These are phyloP conservation scores for Colletotrichum tropicale DNA, from an alignment of 2,329 filamentous ascomycete species.

Conservation along the genomic window DNA sequence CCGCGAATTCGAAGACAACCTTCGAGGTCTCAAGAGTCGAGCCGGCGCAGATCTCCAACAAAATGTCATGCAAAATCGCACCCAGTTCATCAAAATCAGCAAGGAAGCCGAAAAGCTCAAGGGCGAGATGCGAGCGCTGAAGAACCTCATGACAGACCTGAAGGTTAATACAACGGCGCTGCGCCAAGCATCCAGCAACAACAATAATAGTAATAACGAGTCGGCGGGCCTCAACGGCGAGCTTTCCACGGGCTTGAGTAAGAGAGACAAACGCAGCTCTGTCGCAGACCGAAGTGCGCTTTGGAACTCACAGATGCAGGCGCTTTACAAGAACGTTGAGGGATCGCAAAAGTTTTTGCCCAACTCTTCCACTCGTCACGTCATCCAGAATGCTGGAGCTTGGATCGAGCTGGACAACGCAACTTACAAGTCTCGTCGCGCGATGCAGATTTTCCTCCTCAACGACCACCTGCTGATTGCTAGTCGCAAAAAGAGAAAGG, in stretches of 20 bases:
- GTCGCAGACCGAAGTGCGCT: slow-evolving; percentile 73
- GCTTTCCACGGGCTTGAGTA: slow-evolving; percentile 62
- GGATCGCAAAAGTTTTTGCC: slow-evolving; percentile 97
- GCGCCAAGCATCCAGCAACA: slow-evolving; percentile 62
- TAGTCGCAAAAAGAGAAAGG: slow-evolving; percentile 88
- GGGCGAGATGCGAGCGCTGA: slow-evolving; percentile 89
- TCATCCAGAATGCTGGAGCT: slow-evolving; percentile 87
- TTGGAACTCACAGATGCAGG: slow-evolving; percentile 75
- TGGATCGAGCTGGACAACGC: slow-evolving; percentile 98
- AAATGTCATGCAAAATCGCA: slow-evolving; percentile 95
- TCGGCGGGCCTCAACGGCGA: slow-evolving; percentile 54
- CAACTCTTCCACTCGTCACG: slow-evolving; percentile 87
- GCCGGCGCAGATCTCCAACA: slow-evolving; percentile 88
- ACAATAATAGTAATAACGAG: slow-evolving; percentile 51
- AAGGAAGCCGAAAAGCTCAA: slow-evolving; percentile 99
- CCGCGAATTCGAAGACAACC: slow-evolving; percentile 75
- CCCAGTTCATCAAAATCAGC: slow-evolving; percentile 98
- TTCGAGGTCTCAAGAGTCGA: slow-evolving; percentile 78
- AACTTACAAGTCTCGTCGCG: slow-evolving; percentile 90
- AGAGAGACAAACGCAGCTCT: slow-evolving; percentile 86
- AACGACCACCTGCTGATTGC: slow-evolving; percentile 95
- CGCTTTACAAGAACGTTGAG: slow-evolving; percentile 96
- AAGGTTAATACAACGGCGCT: slow-evolving; percentile 77
- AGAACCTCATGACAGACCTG: slow-evolving; percentile 90
- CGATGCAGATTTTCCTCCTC: slow-evolving; percentile 89